These are phyloP conservation scores for Chlorociboria aeruginascens DNA, from an alignment of 495 filamentous ascomycete species.

Conservation along the genomic window DNA sequence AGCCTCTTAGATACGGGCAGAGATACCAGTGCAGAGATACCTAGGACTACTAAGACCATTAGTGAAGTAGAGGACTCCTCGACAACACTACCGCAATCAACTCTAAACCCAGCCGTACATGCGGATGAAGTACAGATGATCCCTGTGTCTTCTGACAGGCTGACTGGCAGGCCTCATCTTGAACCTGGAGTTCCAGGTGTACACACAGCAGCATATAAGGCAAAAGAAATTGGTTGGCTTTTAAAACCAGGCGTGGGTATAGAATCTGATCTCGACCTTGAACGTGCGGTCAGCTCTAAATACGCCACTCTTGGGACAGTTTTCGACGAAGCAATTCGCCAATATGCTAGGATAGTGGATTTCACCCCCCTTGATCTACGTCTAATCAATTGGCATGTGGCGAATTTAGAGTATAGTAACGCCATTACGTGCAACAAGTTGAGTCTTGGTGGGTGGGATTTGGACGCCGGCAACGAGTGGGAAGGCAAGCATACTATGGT, in stretches of 20 bases:
- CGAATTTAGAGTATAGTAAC: slow-evolving; percentile 96
- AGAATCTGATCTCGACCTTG: slow-evolving; percentile 62
- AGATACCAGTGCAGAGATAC: slow-evolving; percentile 60
- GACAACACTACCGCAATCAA: slow-evolving; percentile 14
- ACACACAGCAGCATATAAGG: slow-evolving; percentile 56
- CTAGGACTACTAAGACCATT: slow-evolving; percentile 58
- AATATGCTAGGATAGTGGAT: slow-evolving; percentile 76
- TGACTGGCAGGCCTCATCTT: slow-evolving; percentile 46
- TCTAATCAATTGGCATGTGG: slow-evolving; percentile 94
- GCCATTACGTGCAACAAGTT: slow-evolving; percentile 75
- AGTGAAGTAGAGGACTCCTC: slow-evolving; percentile 52
- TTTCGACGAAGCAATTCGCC: slow-evolving; percentile 77
- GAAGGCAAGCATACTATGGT: slow-evolving; percentile 89
- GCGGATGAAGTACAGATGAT: slow-evolving; percentile 30
- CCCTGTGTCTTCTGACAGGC: slow-evolving; percentile 44
- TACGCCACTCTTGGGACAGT: slow-evolving; percentile 73
- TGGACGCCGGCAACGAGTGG: slow-evolving; percentile 95
- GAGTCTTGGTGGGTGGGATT: slow-evolving; percentile 88
- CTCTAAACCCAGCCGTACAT: slow-evolving; percentile 25
- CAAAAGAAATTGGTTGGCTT: slow-evolving; percentile 69
- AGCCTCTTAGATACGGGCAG: slow-evolving; percentile 72
- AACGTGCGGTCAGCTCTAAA: slow-evolving; percentile 43
- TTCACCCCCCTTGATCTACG: slow-evolving; percentile 77
- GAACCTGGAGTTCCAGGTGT: slow-evolving; percentile 43
- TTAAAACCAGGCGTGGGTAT: slow-evolving; percentile 52